A percentile compares a stretch with the other conserved stretches of the same genome.
Conservation (phyloP, 2,329 filamentous ascomycete genomes). For the Coniochaeta sp. region DNA sequence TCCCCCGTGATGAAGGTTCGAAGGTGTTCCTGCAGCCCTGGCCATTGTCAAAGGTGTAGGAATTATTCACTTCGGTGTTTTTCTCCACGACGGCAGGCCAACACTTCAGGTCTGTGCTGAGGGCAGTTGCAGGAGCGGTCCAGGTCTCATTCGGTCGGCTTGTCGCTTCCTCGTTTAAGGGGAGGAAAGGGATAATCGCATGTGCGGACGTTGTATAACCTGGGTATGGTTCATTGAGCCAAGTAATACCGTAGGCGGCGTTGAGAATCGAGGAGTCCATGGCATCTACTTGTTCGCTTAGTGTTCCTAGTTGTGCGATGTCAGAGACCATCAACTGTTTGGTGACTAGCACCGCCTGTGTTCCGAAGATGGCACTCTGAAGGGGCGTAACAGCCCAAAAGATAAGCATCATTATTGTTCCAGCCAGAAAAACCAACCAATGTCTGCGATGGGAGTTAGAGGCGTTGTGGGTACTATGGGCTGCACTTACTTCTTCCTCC, state of each 20-base stretch:
- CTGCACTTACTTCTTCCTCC: slow-evolving; percentile 30
- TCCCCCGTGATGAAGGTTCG: slow-evolving; percentile 1
- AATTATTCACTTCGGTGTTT: not conserved
- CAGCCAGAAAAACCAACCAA: slow-evolving; percentile 44
- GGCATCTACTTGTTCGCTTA: slow-evolving; percentile 10
- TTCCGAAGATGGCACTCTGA: slow-evolving; percentile 48
- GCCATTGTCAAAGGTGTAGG: slow-evolving; percentile 26
- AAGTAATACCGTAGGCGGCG: slow-evolving; percentile 35
- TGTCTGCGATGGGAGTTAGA: slow-evolving; percentile 27
- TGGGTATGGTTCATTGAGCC: slow-evolving; percentile 36
- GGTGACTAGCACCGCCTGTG: slow-evolving; percentile 18
- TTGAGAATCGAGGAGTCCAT: slow-evolving; percentile 32
- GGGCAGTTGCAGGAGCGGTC: slow-evolving; percentile 21
- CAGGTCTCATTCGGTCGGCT: slow-evolving; percentile 13
- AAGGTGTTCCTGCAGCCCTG: slow-evolving; percentile 26
- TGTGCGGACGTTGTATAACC: slow-evolving; percentile 35
- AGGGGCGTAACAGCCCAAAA: slow-evolving; percentile 49
- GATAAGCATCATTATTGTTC: slow-evolving; percentile 39
- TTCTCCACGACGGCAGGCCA: slow-evolving; percentile 23
- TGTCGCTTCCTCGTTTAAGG: not conserved
- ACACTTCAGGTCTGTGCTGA: slow-evolving; percentile 30
- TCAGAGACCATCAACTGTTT: not conserved
- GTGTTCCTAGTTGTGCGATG: slow-evolving; percentile 11
- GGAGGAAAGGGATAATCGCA: slow-evolving; percentile 33
- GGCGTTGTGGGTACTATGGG: slow-evolving; percentile 10